phyloP scores from a whole-genome alignment of 2,329 filamentous ascomycete genomes.

The Lasiodiplodia theobromae region DNA sequence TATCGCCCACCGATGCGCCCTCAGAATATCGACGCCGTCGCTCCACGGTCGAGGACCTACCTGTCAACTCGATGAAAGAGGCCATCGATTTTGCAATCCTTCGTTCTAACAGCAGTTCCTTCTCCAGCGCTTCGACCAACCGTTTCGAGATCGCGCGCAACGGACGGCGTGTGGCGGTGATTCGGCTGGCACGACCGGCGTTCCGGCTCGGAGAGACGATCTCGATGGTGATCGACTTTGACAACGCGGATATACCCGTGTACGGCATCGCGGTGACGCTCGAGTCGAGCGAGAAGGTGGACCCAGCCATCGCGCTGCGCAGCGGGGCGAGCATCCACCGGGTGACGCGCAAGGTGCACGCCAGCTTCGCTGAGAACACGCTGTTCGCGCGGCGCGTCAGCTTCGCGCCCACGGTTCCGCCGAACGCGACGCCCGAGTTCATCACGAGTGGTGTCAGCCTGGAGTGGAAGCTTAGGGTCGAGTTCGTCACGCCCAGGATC shows the following conservation, averaged over 20 bases:
- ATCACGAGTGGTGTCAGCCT: slow-evolving; percentile 86
- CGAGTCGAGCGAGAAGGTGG: slow-evolving; percentile 86
- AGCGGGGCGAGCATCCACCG: slow-evolving; percentile 86
- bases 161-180: slow-evolving; percentile 87
- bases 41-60: slow-evolving; percentile 64
- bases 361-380: slow-evolving; percentile 76
- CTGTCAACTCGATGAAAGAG: slow-evolving; percentile 71
- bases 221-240: slow-evolving; percentile 83
- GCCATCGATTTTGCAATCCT: slow-evolving; percentile 91
- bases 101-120: slow-evolving; percentile 58
- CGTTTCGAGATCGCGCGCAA: slow-evolving; percentile 94
- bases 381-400: slow-evolving; percentile 80
- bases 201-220: slow-evolving; percentile 90
- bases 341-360: slow-evolving; percentile 83
- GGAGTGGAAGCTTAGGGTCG: slow-evolving; percentile 87
- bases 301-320: slow-evolving; percentile 79
- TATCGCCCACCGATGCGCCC: slow-evolving; percentile 74
- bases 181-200: slow-evolving; percentile 86
- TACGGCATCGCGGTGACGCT: slow-evolving; percentile 85
- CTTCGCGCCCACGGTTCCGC: slow-evolving; percentile 84
- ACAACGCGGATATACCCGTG: slow-evolving; percentile 75
- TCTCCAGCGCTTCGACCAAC: slow-evolving; percentile 82
- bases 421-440: slow-evolving; percentile 86
- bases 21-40: slow-evolving; percentile 44
- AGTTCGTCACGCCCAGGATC: slow-evolving; percentile 82